Percentiles rank a stretch among this genome's conserved stretches.
These are phyloP conservation scores for Colletotrichum viniferum DNA, from an alignment of 2,329 filamentous ascomycete species.

Conservation along the genomic window DNA sequence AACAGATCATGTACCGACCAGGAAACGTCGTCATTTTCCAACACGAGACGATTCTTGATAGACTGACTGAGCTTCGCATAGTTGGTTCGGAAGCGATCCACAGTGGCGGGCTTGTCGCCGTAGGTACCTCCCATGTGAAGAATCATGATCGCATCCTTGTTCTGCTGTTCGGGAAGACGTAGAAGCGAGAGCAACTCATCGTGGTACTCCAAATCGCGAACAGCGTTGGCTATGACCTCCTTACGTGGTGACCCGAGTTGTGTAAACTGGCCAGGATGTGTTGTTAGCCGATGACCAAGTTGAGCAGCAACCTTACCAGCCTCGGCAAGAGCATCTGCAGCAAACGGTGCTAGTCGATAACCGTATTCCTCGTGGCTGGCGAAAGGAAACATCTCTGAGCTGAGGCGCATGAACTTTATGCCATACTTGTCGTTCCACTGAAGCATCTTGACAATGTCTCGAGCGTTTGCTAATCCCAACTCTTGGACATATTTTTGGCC, in stretches of 20 bases:
- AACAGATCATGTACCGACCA: conserved; percentile 93
- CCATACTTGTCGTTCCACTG: conserved; percentile 91
- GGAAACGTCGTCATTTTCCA: conserved; percentile 93
- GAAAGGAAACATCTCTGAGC: conserved; percentile 97
- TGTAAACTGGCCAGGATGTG: conserved; percentile 91
- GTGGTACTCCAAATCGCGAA: conserved; percentile 88
- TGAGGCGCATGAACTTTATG: conserved; percentile 91
- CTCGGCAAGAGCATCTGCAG: conserved; percentile 75
- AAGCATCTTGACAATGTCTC: conserved; percentile 84
- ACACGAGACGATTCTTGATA: conserved; percentile 80
- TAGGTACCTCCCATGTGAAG: conserved; percentile 92
- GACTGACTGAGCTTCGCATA: conserved; percentile 70
- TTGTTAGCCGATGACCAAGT: conserved; percentile 84
- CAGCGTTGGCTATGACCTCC: conserved; percentile 75
- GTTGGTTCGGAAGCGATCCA: conserved; percentile 78
- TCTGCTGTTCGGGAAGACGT: conserved; percentile 74
- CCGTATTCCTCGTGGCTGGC: conserved; percentile 88
- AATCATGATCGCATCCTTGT: conserved; percentile 92
- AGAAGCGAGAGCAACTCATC: conserved; percentile 82
- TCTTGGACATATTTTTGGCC: conserved; percentile 78
- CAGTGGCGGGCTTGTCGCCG: conserved; percentile 80
- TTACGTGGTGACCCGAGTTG: conserved; percentile 84
- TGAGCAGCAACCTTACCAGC: conserved; percentile 78
- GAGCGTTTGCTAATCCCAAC: conserved; percentile 80
- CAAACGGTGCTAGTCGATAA: conserved; percentile 84